These are phyloP conservation scores for Dioscorea cayenensis DNA, from an alignment of 116 monocot species.

Conservation along the genomic window DNA sequence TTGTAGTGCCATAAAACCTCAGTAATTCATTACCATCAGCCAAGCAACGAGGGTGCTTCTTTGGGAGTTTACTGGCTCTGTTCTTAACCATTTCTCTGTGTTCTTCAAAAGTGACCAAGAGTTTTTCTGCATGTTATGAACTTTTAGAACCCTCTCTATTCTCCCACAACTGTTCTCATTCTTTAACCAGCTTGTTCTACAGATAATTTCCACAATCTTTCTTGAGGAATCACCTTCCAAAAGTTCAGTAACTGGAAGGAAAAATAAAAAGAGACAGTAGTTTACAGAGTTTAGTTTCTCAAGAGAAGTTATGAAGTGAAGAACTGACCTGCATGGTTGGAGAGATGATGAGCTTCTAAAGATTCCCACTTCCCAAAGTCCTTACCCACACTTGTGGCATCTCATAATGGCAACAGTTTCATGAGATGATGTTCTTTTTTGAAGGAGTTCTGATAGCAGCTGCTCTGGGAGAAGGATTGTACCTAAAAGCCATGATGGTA, in stretches of 20 bases:
- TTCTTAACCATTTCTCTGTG: conserved; percentile 62
- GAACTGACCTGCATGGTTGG: conserved; percentile 74
- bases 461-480: conserved; percentile 31
- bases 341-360: conserved; percentile 77
- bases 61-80: conserved; percentile 69
- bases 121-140: conserved; percentile 84
- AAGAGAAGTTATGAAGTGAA: not conserved
- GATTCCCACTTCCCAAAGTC: conserved; percentile 61
- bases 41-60: conserved; percentile 90
- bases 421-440: conserved; percentile 28
- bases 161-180: conserved; percentile 48
- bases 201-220: conserved; percentile 91
- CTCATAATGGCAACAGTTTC: conserved; percentile 20
- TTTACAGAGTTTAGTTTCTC: not conserved
- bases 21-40: conserved; percentile 91
- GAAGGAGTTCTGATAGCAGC: not conserved
- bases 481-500: conserved; percentile 10
- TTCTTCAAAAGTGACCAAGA: conserved; percentile 74
- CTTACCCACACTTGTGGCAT: conserved; percentile 79
- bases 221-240: conserved; percentile 81
- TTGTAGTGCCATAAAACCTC: conserved; percentile 69
- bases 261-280: not conserved
- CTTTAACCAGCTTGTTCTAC: conserved; percentile 76
- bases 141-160: conserved; percentile 75
- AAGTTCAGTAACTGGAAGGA: conserved; percentile 71